Conservation (phyloP, 345 rosid genomes). For the Dipteronia sinensis region DNA sequence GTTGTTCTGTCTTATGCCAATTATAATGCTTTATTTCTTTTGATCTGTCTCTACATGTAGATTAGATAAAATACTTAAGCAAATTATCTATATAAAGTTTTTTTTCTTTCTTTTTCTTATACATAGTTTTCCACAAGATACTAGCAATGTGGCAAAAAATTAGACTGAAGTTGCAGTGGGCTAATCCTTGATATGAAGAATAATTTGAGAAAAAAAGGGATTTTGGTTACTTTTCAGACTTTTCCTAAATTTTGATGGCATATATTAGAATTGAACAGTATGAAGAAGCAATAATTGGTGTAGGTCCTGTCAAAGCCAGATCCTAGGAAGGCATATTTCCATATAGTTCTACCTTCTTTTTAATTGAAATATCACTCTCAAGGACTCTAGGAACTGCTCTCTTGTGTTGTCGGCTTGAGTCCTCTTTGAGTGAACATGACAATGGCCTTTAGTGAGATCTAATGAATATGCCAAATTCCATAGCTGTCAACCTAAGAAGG, state of each 20-base stretch:
- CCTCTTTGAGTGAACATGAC: neutral
- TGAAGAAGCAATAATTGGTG: neutral
- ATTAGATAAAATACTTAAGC: no score
- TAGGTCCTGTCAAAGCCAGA: no score
- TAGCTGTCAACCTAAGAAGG: neutral
- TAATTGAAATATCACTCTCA: neutral
- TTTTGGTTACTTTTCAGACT: neutral
- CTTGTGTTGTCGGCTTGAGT: neutral
- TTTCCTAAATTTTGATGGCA: neutral
- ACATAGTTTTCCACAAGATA: neutral
- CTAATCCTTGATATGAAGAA: neutral
- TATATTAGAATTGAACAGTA: neutral
- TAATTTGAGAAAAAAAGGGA: neutral
- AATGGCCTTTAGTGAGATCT: neutral
- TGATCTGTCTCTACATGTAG: neutral
- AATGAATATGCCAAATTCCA: neutral
- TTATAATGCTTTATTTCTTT: neutral
- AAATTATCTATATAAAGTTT: neutral
- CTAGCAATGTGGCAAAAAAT: neutral
- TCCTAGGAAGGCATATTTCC: neutral
- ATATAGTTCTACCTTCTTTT: neutral
- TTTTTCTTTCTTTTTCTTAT: neutral
- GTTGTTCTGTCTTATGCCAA: neutral
- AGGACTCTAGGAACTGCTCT: neutral
- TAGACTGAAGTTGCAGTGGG: neutral